These are phyloP conservation scores for Crithidia acanthocephali DNA, from an alignment of 208 protist species.

Conservation along the genomic window DNA sequence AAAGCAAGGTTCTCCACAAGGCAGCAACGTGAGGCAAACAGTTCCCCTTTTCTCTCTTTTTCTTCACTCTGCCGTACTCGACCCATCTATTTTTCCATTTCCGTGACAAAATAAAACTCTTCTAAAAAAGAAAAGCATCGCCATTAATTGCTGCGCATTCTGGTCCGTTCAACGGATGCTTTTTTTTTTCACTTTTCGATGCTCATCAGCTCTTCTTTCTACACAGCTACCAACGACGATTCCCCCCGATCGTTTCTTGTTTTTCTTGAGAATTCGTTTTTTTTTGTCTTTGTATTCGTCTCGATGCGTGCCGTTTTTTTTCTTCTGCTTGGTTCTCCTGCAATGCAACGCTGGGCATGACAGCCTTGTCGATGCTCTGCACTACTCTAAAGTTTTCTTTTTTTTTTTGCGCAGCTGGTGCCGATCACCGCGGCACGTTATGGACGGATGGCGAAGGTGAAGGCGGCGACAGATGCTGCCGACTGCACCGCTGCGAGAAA, in stretches of 20 bases:
- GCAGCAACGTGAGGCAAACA: background rate
- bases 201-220: too few species aligned
- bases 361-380: conserved; percentile 43
- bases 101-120: too few species aligned
- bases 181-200: background rate
- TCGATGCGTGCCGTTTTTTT: too few species aligned
- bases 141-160: too few species aligned
- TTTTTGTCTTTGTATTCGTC: too few species aligned
- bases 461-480: background rate
- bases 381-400: conserved; percentile 30
- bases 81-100: background rate
- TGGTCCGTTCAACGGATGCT: background rate
- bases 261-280: too few species aligned
- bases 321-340: conserved; percentile 36
- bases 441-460: conserved; percentile 35
- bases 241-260: too few species aligned
- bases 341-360: conserved; percentile 30
- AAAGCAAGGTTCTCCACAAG: too few species aligned
- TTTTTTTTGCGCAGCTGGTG: conserved; percentile 62
- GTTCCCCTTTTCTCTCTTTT: too few species aligned
- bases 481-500: background rate
- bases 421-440: conserved; percentile 40
- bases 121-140: too few species aligned
- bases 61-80: too few species aligned
- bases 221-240: too few species aligned